Conservation (phyloP, 495 filamentous ascomycete genomes). For the Neurospora sp. region DNA sequence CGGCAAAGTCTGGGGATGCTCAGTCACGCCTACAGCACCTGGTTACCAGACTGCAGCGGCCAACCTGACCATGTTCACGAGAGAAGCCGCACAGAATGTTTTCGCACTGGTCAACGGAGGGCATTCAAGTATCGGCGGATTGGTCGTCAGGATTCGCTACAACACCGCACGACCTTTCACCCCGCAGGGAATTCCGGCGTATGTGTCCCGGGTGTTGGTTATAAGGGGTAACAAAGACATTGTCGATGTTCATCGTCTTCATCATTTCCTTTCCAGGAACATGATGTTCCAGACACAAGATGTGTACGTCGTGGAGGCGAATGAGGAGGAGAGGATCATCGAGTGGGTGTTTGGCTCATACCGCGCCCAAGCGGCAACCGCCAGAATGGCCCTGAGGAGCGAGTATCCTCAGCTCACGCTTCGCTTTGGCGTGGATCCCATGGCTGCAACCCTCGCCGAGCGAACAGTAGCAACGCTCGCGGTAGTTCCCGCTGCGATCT, state of each 20-base stretch:
- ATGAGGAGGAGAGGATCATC: not conserved
- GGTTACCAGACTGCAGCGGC: not conserved
- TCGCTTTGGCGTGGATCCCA: not conserved
- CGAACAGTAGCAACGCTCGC: not conserved
- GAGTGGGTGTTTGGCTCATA: slow-evolving; percentile 2
- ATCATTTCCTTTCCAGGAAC: not conserved
- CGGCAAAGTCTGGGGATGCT: not conserved
- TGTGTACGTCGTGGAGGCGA: not conserved
- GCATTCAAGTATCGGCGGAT: not conserved
- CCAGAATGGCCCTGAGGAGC: not conserved
- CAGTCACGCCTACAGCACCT: not conserved
- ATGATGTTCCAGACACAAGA: not conserved
- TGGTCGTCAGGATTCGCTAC: not conserved
- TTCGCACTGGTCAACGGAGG: not conserved
- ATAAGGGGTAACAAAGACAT: not conserved
- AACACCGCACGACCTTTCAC: not conserved
- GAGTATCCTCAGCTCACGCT: not conserved
- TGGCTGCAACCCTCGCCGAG: not conserved
- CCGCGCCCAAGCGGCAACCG: not conserved
- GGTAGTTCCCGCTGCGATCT: not conserved
- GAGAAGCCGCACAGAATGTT: not conserved
- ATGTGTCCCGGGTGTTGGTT: not conserved
- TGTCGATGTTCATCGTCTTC: not conserved
- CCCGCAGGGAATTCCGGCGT: not conserved
- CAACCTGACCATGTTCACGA: not conserved